Conservation (phyloP, 345 rosid genomes). For the Gossypium thurberi region DNA sequence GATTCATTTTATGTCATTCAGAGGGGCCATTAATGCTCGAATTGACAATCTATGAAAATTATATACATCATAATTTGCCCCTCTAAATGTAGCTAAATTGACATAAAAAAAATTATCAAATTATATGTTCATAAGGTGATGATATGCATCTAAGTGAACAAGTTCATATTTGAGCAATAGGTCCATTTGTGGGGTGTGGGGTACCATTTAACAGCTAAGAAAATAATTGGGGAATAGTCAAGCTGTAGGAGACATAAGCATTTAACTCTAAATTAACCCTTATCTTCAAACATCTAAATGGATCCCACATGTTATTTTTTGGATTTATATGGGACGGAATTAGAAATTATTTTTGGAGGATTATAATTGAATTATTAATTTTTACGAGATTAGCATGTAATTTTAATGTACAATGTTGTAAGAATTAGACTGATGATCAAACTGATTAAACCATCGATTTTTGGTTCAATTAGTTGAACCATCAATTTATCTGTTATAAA, state of each 20-base stretch:
- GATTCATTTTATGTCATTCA: not conserved
- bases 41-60: not conserved
- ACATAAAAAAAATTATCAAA: not conserved
- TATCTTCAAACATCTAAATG: not conserved
- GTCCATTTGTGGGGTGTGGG: conserved; percentile 5
- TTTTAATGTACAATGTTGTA: too few relatives aligned
- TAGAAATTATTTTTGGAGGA: too few relatives aligned
- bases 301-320: not conserved
- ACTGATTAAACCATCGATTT: too few relatives aligned
- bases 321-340: too few relatives aligned
- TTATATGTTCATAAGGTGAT: not conserved
- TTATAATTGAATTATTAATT: too few relatives aligned
- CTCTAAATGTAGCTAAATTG: not conserved
- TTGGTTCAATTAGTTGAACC: too few relatives aligned
- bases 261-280: conserved; percentile 14
- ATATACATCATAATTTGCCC: not conserved
- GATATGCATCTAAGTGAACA: not conserved
- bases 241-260: not conserved
- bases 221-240: not conserved
- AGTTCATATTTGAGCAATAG: not conserved
- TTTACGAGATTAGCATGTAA: too few relatives aligned
- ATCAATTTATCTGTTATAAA: too few relatives aligned
- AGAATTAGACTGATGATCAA: too few relatives aligned
- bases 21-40: conserved; percentile 9
- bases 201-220: conserved; percentile 12